These are phyloP conservation scores for Aspergillus transmontanensis DNA, from an alignment of 2,329 filamentous ascomycete genomes.

Conservation along the genomic window DNA sequence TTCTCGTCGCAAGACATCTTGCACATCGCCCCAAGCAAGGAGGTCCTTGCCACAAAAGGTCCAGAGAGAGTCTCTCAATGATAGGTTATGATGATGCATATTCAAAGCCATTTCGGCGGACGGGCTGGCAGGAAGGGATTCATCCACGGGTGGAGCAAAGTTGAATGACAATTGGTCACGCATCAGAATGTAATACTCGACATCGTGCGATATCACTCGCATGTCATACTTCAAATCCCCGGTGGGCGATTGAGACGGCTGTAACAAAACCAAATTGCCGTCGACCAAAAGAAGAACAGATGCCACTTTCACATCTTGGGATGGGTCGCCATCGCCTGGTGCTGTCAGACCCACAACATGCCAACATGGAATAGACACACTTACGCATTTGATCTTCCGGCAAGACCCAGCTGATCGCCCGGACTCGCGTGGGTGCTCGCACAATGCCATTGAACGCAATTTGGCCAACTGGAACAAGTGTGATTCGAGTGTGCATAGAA, in stretches of 20 bases:
- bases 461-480: constrained; percentile 90
- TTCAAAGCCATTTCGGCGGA: constrained; percentile 50
- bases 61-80: constrained; percentile 87
- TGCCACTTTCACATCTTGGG: constrained; percentile 89
- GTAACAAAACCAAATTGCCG: constrained; percentile 89
- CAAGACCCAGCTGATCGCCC: constrained; percentile 92
- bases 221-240: constrained; percentile 96
- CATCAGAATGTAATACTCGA: constrained; percentile 93
- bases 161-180: constrained; percentile 70
- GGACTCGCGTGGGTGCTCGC: constrained; percentile 85
- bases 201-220: constrained; percentile 92
- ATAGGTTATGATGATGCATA: constrained; percentile 51
- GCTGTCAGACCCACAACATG: constrained; percentile 15
- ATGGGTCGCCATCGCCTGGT: constrained; percentile 80
- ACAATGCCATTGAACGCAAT: constrained; percentile 98
- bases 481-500: constrained; percentile 69
- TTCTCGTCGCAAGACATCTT: constrained; percentile 75
- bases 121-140: constrained; percentile 52
- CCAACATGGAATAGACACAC: constrained; percentile 26
- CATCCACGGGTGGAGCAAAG: constrained; percentile 51
- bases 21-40: constrained; percentile 85
- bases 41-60: constrained; percentile 86
- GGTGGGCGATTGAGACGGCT: constrained; percentile 79
- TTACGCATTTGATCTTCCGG: constrained; percentile 82
- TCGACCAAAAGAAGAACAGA: constrained; percentile 97